phyloP scores from a whole-genome alignment of 805 yeast genomes.

The Ogataea parapolymorpha region DNA sequence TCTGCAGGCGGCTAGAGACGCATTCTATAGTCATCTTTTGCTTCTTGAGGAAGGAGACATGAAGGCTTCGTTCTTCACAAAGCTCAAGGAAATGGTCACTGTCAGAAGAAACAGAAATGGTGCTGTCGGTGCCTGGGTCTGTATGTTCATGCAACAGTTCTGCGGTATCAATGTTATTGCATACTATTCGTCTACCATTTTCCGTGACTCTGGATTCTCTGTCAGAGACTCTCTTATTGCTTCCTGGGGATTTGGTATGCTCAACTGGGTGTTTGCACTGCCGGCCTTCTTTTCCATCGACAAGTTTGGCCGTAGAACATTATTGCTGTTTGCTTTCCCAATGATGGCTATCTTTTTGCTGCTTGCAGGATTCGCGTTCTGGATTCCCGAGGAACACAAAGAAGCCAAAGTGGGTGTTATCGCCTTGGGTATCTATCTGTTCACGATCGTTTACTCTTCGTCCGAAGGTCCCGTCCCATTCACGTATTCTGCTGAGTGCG shows the following conservation, averaged over 20 bases:
- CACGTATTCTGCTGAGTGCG: constrained; percentile 82
- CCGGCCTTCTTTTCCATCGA: constrained; percentile 33
- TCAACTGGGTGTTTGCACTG: constrained; percentile 40
- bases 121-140: constrained; percentile 37
- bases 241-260: constrained; percentile 71
- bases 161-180: constrained; percentile 44
- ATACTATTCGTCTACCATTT: constrained; percentile 76
- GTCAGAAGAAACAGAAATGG: constrained; percentile 84
- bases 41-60: constrained; percentile 53
- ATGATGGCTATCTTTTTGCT: constrained; percentile 56
- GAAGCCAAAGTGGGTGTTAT: constrained; percentile 64
- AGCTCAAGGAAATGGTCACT: constrained; percentile 56
- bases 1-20: constrained; percentile 38
- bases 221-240: constrained; percentile 66
- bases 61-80: constrained; percentile 35
- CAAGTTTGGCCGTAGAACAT: constrained; percentile 45
- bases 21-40: constrained; percentile 39
- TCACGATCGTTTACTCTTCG: constrained; percentile 69
- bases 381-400: constrained; percentile 45
- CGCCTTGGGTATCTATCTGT: constrained; percentile 70
- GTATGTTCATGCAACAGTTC: constrained; percentile 38
- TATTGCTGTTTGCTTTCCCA: constrained; percentile 59
- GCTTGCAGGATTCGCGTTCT: constrained; percentile 68
- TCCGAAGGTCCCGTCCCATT: constrained; percentile 92
- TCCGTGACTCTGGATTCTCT: constrained; percentile 61